Evolutionary conservation across 2,329 filamentous ascomycete genomes (phyloP), one percentile per base, ranked within the genome.

Genomic region (Chrysoporthe austroafricana): DNA sequence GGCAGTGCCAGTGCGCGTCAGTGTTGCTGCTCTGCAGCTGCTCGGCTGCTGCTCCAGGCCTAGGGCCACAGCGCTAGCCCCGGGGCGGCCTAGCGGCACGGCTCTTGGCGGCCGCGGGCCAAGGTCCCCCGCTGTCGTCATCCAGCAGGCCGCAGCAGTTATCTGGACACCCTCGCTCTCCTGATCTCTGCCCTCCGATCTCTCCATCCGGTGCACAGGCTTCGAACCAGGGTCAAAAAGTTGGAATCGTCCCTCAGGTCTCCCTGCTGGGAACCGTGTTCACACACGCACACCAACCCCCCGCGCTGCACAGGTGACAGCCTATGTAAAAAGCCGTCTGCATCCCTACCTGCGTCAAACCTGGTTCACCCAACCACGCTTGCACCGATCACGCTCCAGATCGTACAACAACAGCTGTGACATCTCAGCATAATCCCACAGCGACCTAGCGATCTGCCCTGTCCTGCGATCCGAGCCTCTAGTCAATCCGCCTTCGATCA

Each of bases 91-190:
- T 62, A 62, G 60, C 56, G n/a, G 56, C 56, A 11, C 56, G 14
- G 56, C 56, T 58, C 56, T 13, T 18, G 34, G 56, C 8, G 6
- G 18, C 16, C 14, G 21, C 32, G n/a, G 21, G 13, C 56, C 56
- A 58, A 58, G 34, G 56, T n/a, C 39, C 39, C 56, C 34, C 34
- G 7, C 34, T 58, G 56, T 58, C 56, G 56, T 58, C 56, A 58
- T 58, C 16, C 34, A 58, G n/a, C 26, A 57, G 36, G 18, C 4
- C 14, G 54, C 26, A 57, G 54, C 26, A 36, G 21, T 52, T 52
- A 32, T 52, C 26, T 50, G 26, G 26, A 26, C 26, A 26, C 26
- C 26, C 26, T 26, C 26, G 26, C 26, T 26, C 26, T 26, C 26
- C 26, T 26, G 26, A 26, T 26, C 26, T 26, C 26, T 26, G 26